Evolutionary conservation across 768 basidiomycete species (phyloP).

Genomic region (Leccinum boreale): DNA sequence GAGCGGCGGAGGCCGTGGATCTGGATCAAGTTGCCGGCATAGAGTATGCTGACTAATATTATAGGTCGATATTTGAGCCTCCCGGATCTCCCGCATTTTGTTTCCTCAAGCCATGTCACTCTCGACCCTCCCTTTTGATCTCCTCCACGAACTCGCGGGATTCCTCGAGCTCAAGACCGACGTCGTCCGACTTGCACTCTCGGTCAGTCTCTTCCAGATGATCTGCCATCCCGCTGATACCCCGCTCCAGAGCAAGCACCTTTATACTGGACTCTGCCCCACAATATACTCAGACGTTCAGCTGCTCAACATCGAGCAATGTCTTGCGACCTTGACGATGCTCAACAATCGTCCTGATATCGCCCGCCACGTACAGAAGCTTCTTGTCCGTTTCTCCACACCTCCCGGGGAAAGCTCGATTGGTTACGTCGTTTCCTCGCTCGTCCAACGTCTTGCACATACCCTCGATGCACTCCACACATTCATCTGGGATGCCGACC

Average conservation of each 20-base stretch:
- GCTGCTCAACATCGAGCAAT: slow-evolving; percentile 57
- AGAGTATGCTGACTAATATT: neutral
- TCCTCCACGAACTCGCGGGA: slow-evolving; percentile 63
- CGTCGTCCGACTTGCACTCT: slow-evolving; percentile 55
- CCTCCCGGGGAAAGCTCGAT: slow-evolving; percentile 26
- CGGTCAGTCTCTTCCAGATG: slow-evolving; percentile 42
- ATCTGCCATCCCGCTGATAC: slow-evolving; percentile 6
- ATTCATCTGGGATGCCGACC: slow-evolving; percentile 73
- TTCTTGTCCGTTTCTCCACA: slow-evolving; percentile 42
- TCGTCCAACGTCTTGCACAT: slow-evolving; percentile 48
- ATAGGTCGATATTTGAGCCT: neutral
- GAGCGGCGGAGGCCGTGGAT: neutral
- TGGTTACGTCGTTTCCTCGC: slow-evolving; percentile 41
- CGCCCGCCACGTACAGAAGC: slow-evolving; percentile 64
- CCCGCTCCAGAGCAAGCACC: slow-evolving; percentile 45
- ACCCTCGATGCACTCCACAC: slow-evolving; percentile 61
- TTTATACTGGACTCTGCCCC: slow-evolving; percentile 51
- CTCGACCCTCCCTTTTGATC: slow-evolving; percentile 47
- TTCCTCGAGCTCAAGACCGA: slow-evolving; percentile 52
- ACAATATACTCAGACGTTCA: slow-evolving; percentile 58
- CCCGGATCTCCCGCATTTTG: neutral
- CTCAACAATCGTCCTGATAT: slow-evolving; percentile 50
- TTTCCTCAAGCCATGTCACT: slow-evolving; percentile 5
- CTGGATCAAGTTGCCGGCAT: neutral
- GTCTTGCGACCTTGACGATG: slow-evolving; percentile 62